phyloP scores from a whole-genome alignment of 257 asterid species.

The Eucommia ulmoides region DNA sequence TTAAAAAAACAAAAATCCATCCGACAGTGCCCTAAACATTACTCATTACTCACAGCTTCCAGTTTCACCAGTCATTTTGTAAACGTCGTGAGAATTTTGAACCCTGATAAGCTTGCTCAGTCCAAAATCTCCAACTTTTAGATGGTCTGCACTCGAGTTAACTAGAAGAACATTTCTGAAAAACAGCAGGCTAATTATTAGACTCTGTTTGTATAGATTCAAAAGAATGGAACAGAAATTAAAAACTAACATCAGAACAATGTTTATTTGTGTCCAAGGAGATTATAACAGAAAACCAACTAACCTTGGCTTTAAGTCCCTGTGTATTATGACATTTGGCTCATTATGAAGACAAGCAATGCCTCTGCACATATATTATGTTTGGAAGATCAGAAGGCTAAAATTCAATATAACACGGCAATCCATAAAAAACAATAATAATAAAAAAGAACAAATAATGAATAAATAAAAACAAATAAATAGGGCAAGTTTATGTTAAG shows the following conservation, averaged over 20 bases:
- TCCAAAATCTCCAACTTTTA: slow-evolving; percentile 98
- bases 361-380: slow-evolving; percentile 54
- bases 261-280: background rate
- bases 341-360: slow-evolving; percentile 98
- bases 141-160: slow-evolving; percentile 82
- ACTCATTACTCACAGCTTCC: slow-evolving; percentile 85
- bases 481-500: background rate
- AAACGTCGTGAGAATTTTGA: slow-evolving; percentile 87
- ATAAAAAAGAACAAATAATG: background rate
- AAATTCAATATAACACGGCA: no score
- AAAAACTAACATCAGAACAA: background rate
- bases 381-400: background rate
- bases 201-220: background rate
- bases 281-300: slow-evolving; percentile 15
- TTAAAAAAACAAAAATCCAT: slow-evolving; percentile 3
- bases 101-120: slow-evolving; percentile 86
- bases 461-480: no score
- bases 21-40: background rate
- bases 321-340: slow-evolving; percentile 90
- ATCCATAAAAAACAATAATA: slow-evolving; percentile 4
- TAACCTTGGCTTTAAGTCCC: slow-evolving; percentile 97
- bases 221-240: background rate
- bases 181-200: background rate
- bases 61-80: slow-evolving; percentile 97
- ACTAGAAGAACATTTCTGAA: slow-evolving; percentile 93